Evolutionary conservation across 1,284 basidiomycete species (phyloP).

Genomic region (Meira miltonrushii): DNA sequence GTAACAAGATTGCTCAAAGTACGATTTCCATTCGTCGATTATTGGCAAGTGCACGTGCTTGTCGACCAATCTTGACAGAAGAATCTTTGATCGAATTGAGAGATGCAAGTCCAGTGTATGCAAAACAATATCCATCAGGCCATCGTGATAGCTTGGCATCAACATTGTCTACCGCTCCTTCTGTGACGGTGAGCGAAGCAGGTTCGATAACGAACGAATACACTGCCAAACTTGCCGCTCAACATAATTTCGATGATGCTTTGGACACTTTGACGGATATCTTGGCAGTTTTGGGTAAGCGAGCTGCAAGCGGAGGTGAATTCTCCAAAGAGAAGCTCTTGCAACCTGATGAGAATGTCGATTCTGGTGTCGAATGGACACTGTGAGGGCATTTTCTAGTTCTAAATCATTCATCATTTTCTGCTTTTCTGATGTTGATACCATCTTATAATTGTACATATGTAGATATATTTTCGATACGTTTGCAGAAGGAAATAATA

Average conservation of each 20-base stretch:
- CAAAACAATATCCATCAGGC: neutral
- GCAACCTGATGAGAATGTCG: slow-evolving; percentile 4
- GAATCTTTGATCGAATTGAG: neutral
- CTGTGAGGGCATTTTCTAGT: neutral
- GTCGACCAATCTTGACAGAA: neutral
- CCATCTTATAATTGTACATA: too few relatives aligned
- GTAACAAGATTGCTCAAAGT: neutral
- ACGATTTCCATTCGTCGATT: neutral
- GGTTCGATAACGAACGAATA: neutral
- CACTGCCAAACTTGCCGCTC: neutral
- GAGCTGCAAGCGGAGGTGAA: neutral
- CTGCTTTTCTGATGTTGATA: too few relatives aligned
- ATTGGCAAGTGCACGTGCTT: slow-evolving; percentile 2
- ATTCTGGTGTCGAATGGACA: slow-evolving; percentile 14
- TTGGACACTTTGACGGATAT: slow-evolving; percentile 19
- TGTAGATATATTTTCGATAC: too few relatives aligned
- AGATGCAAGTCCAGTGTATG: neutral
- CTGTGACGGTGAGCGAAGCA: neutral
- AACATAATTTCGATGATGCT: slow-evolving; percentile 11
- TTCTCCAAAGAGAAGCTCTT: neutral
- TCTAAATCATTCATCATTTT: too few relatives aligned
- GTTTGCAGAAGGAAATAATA: too few relatives aligned
- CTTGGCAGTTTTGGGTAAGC: slow-evolving; percentile 11
- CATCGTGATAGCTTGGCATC: neutral
- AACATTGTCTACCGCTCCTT: slow-evolving; percentile 3